A percentile compares a stretch with the other conserved stretches of the same genome.
These are phyloP conservation scores for Colletotrichum agaves DNA, from an alignment of 2,329 filamentous ascomycete genomes.

Conservation along the genomic window DNA sequence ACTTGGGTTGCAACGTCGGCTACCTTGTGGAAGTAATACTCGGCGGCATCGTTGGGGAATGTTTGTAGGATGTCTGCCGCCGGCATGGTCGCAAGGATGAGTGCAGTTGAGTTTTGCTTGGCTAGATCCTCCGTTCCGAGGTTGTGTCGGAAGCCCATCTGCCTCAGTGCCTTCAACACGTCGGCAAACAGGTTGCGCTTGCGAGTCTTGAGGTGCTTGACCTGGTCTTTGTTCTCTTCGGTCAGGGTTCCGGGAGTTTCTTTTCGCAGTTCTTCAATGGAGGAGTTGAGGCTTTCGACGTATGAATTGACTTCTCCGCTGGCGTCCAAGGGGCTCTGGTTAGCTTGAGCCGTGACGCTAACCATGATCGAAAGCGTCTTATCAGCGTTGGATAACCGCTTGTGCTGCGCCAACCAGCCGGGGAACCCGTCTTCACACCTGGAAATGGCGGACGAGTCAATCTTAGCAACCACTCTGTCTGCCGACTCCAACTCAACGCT, in stretches of 20 bases:
- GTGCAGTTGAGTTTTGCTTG: conserved; percentile 76
- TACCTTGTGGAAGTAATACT: conserved; percentile 83
- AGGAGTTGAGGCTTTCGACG: conserved; percentile 72
- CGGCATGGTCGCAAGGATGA: conserved; percentile 69
- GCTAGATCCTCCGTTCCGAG: conserved; percentile 78
- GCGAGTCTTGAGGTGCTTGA: conserved; percentile 90
- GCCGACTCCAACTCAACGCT: neutral
- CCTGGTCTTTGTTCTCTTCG: conserved; percentile 84
- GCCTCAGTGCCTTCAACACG: conserved; percentile 81
- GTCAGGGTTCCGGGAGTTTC: conserved; percentile 84
- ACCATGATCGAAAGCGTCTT: conserved; percentile 81
- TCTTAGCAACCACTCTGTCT: conserved; percentile 41
- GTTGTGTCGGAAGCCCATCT: conserved; percentile 92
- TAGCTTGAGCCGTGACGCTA: conserved; percentile 57
- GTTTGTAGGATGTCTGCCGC: conserved; percentile 38
- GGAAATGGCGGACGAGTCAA: conserved; percentile 41
- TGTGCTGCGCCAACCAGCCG: conserved; percentile 59
- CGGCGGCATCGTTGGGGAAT: conserved; percentile 55
- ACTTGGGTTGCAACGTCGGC: conserved; percentile 78
- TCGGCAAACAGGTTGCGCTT: conserved; percentile 94
- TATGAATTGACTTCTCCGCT: conserved; percentile 67
- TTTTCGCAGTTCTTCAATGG: conserved; percentile 79
- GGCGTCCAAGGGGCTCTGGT: conserved; percentile 20
- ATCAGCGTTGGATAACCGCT: conserved; percentile 76
- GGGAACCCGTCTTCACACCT: conserved; percentile 49